Evolutionary conservation across 257 asterid genomes (phyloP).

Genomic region (Solanum sitiens): DNA sequence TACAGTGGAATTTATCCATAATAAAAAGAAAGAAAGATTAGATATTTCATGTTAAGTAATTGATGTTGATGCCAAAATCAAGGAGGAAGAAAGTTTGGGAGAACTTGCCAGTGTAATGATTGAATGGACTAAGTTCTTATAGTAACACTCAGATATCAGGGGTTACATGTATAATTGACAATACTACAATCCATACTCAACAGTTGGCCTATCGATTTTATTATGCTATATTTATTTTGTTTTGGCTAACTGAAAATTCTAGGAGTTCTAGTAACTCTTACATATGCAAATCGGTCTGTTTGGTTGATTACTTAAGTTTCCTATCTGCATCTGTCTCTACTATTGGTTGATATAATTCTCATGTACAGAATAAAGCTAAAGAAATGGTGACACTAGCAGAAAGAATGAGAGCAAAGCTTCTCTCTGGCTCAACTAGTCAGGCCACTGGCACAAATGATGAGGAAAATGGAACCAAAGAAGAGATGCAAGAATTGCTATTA

Average conservation of each 20-base stretch:
- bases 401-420: constrained; percentile 91
- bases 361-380: constrained; percentile 69
- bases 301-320: neutral
- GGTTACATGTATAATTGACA: neutral
- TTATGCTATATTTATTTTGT: neutral
- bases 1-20: neutral
- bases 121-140: neutral
- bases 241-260: neutral
- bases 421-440: constrained; percentile 66
- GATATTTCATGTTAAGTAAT: neutral
- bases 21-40: neutral
- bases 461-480: constrained; percentile 91
- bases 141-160: neutral
- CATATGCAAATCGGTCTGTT: neutral
- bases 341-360: neutral
- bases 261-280: neutral
- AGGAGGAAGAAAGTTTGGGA: neutral
- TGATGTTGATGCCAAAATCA: neutral
- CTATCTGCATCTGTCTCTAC: neutral
- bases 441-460: constrained; percentile 52
- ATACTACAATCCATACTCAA: neutral
- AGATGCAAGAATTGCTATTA: constrained; percentile 92
- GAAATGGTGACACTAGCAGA: constrained; percentile 98
- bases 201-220: neutral
- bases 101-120: neutral